Evolutionary conservation across 176 grass and related monocot species (phyloP).

Genomic region (Zoysia pacifica): DNA sequence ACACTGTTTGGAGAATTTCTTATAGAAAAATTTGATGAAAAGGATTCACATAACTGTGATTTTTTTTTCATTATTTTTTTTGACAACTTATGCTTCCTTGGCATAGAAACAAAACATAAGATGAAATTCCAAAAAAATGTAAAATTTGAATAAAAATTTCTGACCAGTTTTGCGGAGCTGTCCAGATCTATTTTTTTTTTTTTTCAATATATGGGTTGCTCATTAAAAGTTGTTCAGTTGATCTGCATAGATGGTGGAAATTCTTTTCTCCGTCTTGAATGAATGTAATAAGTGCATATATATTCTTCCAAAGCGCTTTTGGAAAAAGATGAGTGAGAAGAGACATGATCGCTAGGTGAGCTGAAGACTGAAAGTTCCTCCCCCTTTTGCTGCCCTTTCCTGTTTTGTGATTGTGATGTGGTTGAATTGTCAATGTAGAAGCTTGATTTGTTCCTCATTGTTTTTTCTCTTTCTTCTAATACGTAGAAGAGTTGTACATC

Average conservation of each 20-base stretch:
- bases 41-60: too few species aligned
- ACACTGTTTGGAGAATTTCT: not conserved
- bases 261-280: not conserved
- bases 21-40: too few species aligned
- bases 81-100: not conserved
- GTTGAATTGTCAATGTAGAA: conserved; percentile 5
- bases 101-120: not conserved
- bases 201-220: too few species aligned
- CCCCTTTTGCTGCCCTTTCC: not conserved
- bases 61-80: too few species aligned
- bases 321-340: not conserved
- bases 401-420: not conserved
- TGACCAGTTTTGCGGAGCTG: not conserved
- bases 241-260: not conserved
- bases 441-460: not conserved
- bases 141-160: too few species aligned
- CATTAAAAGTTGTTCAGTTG: too few species aligned
- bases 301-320: conserved; percentile 31
- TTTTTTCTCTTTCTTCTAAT: not conserved
- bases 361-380: conserved; percentile 10
- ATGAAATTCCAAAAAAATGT: too few species aligned
- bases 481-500: too few species aligned
- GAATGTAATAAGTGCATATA: not conserved
- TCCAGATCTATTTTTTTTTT: too few species aligned
- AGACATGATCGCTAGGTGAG: not conserved